A percentile compares a stretch with the other conserved stretches of the same genome.
These are phyloP conservation scores for Daldinia eschscholtzii DNA, from an alignment of 2,329 filamentous ascomycete genomes.

Conservation along the genomic window DNA sequence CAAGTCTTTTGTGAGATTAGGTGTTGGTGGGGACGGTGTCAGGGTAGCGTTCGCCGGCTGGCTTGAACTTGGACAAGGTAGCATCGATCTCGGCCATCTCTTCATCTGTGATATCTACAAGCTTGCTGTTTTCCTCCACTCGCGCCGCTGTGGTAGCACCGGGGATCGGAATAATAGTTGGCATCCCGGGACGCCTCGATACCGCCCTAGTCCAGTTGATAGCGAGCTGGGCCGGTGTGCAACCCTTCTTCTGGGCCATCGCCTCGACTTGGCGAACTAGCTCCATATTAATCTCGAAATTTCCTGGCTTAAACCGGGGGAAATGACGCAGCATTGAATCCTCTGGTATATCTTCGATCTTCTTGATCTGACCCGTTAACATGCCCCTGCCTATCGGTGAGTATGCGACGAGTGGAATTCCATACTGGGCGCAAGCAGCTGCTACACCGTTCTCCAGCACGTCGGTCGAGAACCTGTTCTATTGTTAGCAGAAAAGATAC, in stretches of 20 bases:
- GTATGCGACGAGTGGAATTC: slow-evolving; percentile 79
- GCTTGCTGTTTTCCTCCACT: slow-evolving; percentile 70
- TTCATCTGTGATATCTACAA: slow-evolving; percentile 62
- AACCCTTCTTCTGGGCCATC: slow-evolving; percentile 70
- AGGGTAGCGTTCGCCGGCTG: slow-evolving; percentile 22
- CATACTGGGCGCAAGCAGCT: slow-evolving; percentile 68
- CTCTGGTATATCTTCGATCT: slow-evolving; percentile 49
- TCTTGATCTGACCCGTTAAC: slow-evolving; percentile 66
- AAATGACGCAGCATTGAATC: slow-evolving; percentile 67
- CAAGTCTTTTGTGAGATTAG: neutral
- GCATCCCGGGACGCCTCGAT: slow-evolving; percentile 62
- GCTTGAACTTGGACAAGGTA: slow-evolving; percentile 53
- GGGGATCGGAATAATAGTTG: slow-evolving; percentile 73
- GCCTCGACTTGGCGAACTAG: slow-evolving; percentile 69
- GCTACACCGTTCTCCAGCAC: slow-evolving; percentile 50
- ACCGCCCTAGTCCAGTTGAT: slow-evolving; percentile 71
- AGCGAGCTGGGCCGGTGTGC: slow-evolving; percentile 74
- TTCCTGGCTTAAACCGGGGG: slow-evolving; percentile 72
- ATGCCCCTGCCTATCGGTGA: slow-evolving; percentile 74
- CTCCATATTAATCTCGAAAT: slow-evolving; percentile 73
- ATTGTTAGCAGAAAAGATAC: slow-evolving; percentile 23
- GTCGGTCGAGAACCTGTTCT: slow-evolving; percentile 46
- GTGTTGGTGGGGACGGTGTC: neutral
- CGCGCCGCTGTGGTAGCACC: slow-evolving; percentile 69
- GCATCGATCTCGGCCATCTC: slow-evolving; percentile 66